Conservation (phyloP, 257 asterid species). For the Solanum verrucosum region DNA sequence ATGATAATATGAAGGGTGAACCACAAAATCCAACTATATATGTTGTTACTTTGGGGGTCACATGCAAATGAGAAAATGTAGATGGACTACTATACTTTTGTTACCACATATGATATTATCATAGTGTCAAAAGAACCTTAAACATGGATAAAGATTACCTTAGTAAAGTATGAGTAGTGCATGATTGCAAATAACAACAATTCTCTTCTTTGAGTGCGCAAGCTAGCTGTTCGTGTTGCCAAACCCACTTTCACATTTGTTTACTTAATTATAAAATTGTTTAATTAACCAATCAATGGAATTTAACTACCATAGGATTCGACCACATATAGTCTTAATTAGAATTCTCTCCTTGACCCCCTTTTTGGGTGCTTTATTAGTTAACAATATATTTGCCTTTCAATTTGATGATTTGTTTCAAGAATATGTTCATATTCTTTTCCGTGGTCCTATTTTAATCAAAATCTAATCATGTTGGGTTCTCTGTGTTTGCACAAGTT, state of each 20-base stretch:
- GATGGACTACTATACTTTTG: not conserved
- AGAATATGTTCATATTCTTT: slow-evolving; percentile 26
- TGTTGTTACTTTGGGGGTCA: not conserved
- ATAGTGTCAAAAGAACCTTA: not conserved
- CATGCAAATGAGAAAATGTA: not conserved
- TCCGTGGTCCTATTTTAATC: slow-evolving; percentile 22
- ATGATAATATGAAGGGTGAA: not conserved
- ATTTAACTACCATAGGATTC: not conserved
- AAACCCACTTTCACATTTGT: not conserved
- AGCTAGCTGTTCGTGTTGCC: not conserved
- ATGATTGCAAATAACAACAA: not conserved
- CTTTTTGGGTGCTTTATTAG: not conserved
- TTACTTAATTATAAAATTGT: not conserved
- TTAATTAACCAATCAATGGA: not conserved
- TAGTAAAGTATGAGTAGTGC: not conserved
- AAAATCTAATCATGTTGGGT: not conserved
- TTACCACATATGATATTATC: not conserved
- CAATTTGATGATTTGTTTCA: not conserved
- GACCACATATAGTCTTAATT: not conserved
- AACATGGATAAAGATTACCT: not conserved
- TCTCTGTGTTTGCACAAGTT: slow-evolving; percentile 12
- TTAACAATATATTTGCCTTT: slow-evolving; percentile 7
- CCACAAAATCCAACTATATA: not conserved
- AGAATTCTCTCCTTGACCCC: not conserved
- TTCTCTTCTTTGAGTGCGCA: not conserved